Percentiles rank a stretch among this genome's conserved stretches.
phyloP scores from a whole-genome alignment of 1,284 basidiomycete species.

The Meira miltonrushii region DNA sequence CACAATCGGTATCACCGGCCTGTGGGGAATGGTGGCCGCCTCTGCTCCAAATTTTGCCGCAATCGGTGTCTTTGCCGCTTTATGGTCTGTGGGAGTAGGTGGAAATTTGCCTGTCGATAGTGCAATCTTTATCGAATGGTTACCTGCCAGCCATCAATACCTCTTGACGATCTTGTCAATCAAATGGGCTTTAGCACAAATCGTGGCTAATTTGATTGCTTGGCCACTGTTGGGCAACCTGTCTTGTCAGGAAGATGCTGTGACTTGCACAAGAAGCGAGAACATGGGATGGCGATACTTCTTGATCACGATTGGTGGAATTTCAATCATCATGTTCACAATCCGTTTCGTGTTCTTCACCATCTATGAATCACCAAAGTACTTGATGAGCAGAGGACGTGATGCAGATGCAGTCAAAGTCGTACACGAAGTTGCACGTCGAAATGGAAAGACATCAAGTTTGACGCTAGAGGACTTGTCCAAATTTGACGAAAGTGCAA shows the following conservation, averaged over 20 bases:
- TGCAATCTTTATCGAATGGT: constrained; percentile 34
- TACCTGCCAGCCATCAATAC: constrained; percentile 30
- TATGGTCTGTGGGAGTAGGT: constrained; percentile 36
- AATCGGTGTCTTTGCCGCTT: constrained; percentile 25
- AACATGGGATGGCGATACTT: constrained; percentile 50
- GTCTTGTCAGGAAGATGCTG: constrained; percentile 23
- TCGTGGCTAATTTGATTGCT: constrained; percentile 33
- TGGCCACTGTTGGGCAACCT: constrained; percentile 34
- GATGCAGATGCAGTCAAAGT: constrained; percentile 37
- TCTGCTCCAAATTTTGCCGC: constrained; percentile 30
- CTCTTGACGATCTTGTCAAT: constrained; percentile 34
- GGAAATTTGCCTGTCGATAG: constrained; percentile 39
- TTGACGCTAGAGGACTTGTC: constrained; percentile 53
- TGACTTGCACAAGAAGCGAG: constrained; percentile 22
- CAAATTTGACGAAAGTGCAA: constrained; percentile 34
- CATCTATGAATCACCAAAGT: constrained; percentile 42
- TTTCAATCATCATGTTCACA: constrained; percentile 42
- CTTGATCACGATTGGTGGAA: constrained; percentile 36
- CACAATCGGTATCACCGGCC: constrained; percentile 28
- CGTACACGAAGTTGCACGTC: constrained; percentile 26
- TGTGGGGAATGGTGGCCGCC: constrained; percentile 35
- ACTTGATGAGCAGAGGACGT: constrained; percentile 29
- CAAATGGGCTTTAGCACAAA: constrained; percentile 38
- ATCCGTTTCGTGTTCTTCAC: constrained; percentile 40
- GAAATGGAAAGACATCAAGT: constrained; percentile 52